Base-by-base conservation (phyloP, 2,329 filamentous ascomycete species). In the Stagonosporopsis cucurbitacearum region DNA sequence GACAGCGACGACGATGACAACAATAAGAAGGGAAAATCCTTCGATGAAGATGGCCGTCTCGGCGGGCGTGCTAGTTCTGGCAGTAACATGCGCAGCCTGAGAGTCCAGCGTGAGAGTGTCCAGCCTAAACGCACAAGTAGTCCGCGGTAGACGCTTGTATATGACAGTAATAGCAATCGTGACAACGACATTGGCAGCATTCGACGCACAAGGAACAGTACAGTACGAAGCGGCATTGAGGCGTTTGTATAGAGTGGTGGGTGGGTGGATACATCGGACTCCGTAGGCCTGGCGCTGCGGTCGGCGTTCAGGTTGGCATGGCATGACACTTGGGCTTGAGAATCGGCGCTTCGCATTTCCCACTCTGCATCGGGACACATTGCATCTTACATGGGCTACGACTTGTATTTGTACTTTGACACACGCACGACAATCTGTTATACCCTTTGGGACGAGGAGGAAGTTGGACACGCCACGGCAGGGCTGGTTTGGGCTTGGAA, bases 1-100 rank as follows among this genome's bases (percentile, higher is more conserved):
- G 90, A 95, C 42, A 78, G 74, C 43, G 78, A 80, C 54, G 76
- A 78, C 49, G 72, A 72, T 3, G 72, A 64, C 35, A 66, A 26
- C 42, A 63, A 54, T 5, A 64, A 67, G 57, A 69, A 74, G 67
- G 55, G 71, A 9, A 71, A 70, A 39, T 73, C 70, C 46, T 74
- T 73, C 46, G 74, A 75, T 32, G 67, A 72, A 20, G 65, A 62
- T 22, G 54, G 55, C 35, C 59, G 62, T 20, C 42, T 62, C 11
- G 64, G 52, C 15, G 61, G 54, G 6, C 62, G 65, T 25, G 63
- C 68, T 2, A 69, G 65, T n/a, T 65, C 54, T 2, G 55, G 48
- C 20, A 57, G 68, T 4, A 63, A 59, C 15, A 67, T 62, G 35
- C 65, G 71, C 12, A 67, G 66, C 47, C 54, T 67, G 33, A 59